Base-by-base conservation (phyloP, 75 land plant species). In the Sequoiadendron giganteum region DNA sequence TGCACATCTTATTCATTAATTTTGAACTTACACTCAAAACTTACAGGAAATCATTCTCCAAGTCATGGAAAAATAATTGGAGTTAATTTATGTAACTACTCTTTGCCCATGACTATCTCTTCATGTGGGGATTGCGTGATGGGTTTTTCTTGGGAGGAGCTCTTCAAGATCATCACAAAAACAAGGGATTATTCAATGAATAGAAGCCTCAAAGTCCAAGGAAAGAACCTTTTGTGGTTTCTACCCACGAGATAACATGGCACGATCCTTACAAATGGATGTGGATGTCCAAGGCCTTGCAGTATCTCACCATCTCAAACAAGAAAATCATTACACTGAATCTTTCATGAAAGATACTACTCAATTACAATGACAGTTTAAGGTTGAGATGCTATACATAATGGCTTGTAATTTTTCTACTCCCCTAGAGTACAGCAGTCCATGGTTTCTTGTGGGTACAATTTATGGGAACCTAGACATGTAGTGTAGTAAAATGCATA, bases 231-330 rank as follows among this genome's bases (percentile, higher is more conserved):
- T 93, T 92, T 92, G 56, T 86, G 28, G 89, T 86, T 83, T 84
- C 94, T 30, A 91, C 89, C 14, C 99, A 98, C 87, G 99, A 99
- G 14, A 16, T 56, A 61, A 86, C 90, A 65, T 97, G 95, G 97
- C 78, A 91, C 54, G 99, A 98, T 80, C 95, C 96, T 21, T 98
- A 97, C 91, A 93, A 92, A 79, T 98, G 99, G 99, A 93, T 98
- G 96, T 88, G 68, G 88, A 93, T 85, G 87, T 88, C 87, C 38
- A 89, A 58, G 96, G 95, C 85, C 94, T 95, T 21, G 95, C 92
- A 85, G 87, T 97, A 86, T 7, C 48, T 2, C 83, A 86, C 65
- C 87, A 95, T 84, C 93, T 98, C 56, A n/a, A 87, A 43, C 83
- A 65, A 11, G 99, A 98, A 90, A 98, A 98, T 85, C 58, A 85